These are phyloP conservation scores for Fomitopsis palustris DNA, from an alignment of 1,284 basidiomycete species.

Conservation along the genomic window DNA sequence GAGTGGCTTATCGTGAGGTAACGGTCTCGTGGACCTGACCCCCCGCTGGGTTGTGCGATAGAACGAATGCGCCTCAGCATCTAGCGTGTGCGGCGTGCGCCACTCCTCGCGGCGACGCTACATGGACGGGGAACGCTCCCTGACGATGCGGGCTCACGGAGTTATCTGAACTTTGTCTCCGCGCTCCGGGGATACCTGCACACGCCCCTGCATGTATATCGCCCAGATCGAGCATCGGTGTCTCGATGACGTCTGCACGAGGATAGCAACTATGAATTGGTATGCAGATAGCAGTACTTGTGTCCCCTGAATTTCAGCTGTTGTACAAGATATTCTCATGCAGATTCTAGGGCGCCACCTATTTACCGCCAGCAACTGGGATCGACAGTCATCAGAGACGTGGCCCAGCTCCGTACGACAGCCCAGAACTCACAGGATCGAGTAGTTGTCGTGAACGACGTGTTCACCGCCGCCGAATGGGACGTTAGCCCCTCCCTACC, in stretches of 20 bases:
- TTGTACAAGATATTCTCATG: neutral
- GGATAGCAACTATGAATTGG: too few species aligned
- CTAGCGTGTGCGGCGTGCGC: slow-evolving; percentile 52
- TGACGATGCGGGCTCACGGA: neutral
- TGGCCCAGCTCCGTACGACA: neutral
- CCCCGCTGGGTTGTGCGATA: slow-evolving; percentile 17
- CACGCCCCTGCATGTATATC: too few species aligned
- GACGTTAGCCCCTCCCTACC: slow-evolving; percentile 40
- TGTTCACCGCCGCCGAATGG: slow-evolving; percentile 41
- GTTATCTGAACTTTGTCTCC: neutral
- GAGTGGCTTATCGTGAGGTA: slow-evolving; percentile 22
- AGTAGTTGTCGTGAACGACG: slow-evolving; percentile 44
- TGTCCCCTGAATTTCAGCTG: neutral
- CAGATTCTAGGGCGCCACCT: neutral
- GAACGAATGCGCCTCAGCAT: slow-evolving; percentile 43
- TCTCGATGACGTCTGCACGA: too few species aligned
- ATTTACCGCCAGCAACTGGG: slow-evolving; percentile 9
- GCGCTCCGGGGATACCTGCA: too few species aligned
- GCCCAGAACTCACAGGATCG: slow-evolving; percentile 47
- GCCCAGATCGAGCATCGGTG: too few species aligned
- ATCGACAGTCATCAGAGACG: neutral
- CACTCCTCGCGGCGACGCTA: slow-evolving; percentile 29
- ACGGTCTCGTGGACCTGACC: neutral
- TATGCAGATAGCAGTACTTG: neutral
- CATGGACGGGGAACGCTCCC: slow-evolving; percentile 12